Evolutionary conservation across 495 filamentous ascomycete species (phyloP), one percentile per base, ranked within the genome.

Genomic region (Aspergillus hancockii): DNA sequence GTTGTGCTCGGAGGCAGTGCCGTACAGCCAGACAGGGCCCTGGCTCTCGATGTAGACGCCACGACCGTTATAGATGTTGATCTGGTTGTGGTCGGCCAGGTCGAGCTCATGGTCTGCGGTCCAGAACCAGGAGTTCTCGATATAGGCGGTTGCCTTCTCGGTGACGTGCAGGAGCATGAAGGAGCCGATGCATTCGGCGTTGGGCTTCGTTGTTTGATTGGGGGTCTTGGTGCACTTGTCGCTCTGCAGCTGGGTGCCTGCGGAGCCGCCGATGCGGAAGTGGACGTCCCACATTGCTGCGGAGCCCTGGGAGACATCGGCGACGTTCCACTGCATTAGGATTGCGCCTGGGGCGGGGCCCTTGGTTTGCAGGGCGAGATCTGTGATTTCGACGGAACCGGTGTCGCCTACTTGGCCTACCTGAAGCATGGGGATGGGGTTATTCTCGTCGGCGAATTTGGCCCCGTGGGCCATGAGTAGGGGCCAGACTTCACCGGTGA

Each of bases 121-220:
- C 93, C 93, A 98, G 73, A 88, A 90, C 93, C 93, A 98, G 45
- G 84, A 86, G 75, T 98, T 97, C 76, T 97, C 93, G 49, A 96
- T 73, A 71, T 96, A 96, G 16, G 87, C 83, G 54, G 83, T 87
- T 7, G 82, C 90, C 25, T 84, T 77, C 47, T 81, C 66, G 6
- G 90, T 90, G 38, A 96, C 74, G 70, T 96, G 92, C 19, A 98
- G 75, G 55, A 93, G 83, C 75, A 96, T 77, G 81, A 94, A 94
- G 13, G 91, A 81, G 28, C 86, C 83, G 49, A 90, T 80, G 67
- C 90, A 94, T 40, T 83, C 64, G 18, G 68, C 25, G 57, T 84
- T 79, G 31, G 85, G 79, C 6, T 71, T 76, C 45, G 82, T 81
- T 23, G 78, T 81, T 32, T 78, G 71, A 34, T 76, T 79, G 9